phyloP scores from a whole-genome alignment of 2,329 filamentous ascomycete species.

The Colletotrichum theobromicola region DNA sequence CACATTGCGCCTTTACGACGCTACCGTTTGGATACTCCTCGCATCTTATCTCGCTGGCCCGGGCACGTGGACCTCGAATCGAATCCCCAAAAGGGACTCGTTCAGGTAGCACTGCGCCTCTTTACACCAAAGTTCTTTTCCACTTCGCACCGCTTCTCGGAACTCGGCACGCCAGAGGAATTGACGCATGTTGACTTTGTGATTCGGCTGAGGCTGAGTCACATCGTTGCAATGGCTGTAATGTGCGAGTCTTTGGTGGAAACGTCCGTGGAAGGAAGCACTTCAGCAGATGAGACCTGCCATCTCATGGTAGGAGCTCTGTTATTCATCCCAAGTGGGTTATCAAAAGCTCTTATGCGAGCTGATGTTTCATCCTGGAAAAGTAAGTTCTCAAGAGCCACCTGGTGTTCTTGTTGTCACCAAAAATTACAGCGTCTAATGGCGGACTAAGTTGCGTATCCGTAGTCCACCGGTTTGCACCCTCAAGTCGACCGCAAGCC shows the following conservation, averaged over 20 bases:
- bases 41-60: background rate
- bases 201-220: background rate
- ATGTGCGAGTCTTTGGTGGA: background rate
- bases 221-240: background rate
- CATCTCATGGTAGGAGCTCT: background rate
- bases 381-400: background rate
- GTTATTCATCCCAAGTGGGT: background rate
- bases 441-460: no score
- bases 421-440: no score
- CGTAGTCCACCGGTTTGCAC: background rate
- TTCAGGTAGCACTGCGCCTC: background rate
- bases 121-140: background rate
- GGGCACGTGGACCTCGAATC: constrained; percentile 26
- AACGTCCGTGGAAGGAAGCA: background rate
- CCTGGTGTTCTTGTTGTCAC: no score
- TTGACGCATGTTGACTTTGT: background rate
- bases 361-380: background rate
- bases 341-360: background rate
- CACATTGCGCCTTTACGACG: background rate
- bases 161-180: background rate
- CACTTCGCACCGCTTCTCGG: background rate
- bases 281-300: background rate
- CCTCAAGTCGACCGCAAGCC: background rate
- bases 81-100: constrained; percentile 20
- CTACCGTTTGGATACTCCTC: background rate